Conservation (phyloP, 2,329 filamentous ascomycete genomes). For the Pyricularia pennisetigena region DNA sequence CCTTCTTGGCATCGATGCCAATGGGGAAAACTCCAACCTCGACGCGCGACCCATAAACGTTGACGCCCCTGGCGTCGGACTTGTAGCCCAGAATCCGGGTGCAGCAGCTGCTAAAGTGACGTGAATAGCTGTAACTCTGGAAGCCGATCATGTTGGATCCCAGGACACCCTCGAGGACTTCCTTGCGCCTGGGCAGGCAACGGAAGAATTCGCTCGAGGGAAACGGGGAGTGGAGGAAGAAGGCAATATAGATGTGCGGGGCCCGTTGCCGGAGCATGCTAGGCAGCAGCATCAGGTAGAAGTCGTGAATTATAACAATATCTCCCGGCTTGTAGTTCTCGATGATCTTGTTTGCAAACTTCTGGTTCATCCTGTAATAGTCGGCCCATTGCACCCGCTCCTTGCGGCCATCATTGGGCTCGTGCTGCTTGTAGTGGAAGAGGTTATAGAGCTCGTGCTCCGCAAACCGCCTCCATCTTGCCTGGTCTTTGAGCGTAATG, state of each 20-base stretch:
- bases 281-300: conserved; percentile 83
- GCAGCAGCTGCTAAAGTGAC: conserved; percentile 91
- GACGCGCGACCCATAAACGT: conserved; percentile 80
- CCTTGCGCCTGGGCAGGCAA: conserved; percentile 79
- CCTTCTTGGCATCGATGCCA: conserved; percentile 79
- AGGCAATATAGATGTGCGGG: conserved; percentile 86
- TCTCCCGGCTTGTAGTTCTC: conserved; percentile 88
- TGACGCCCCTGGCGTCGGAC: conserved; percentile 74
- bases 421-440: conserved; percentile 93
- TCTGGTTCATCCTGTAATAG: conserved; percentile 86
- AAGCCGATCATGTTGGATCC: conserved; percentile 91
- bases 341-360: conserved; percentile 82
- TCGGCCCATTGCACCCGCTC: conserved; percentile 83
- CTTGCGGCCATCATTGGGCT: conserved; percentile 73
- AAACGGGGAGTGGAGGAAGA: conserved; percentile 90
- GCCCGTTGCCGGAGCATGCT: conserved; percentile 78
- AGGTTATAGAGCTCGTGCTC: conserved; percentile 88
- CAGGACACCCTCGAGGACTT: conserved; percentile 80
- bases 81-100: conserved; percentile 85
- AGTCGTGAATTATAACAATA: conserved; percentile 87
- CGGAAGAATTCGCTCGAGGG: conserved; percentile 93
- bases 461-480: conserved; percentile 79
- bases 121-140: conserved; percentile 89
- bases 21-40: conserved; percentile 92
- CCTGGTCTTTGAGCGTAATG: conserved; percentile 69